Base-by-base conservation (phyloP, 75 land plant species). In the Picea sitchensis region DNA sequence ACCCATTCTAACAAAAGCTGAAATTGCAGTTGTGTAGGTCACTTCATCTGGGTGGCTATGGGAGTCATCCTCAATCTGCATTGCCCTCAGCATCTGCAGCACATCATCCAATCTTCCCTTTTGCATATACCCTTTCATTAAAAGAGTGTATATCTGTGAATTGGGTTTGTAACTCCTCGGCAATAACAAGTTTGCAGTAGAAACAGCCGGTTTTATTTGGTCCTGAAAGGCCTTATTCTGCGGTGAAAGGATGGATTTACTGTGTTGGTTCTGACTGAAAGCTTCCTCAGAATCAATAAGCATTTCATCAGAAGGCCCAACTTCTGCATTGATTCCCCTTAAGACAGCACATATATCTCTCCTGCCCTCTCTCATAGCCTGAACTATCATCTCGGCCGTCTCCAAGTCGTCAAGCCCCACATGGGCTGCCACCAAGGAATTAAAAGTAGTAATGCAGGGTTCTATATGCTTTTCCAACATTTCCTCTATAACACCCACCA, bases 121-220 rank as follows among this genome's bases (percentile, higher is more conserved):
- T 54, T 88, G 84, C 90, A 93, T 94, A 65, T 93, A 97, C 6
- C 99, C 99, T 62, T 97, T 97, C 99, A 97, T 97, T 75, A 97
- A 73, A 4, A 94, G 90, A 0, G 99, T 93, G 80, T 91, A 97
- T 3, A 92, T 90, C 17, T 98, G 83, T 5, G 90, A 79, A 73
- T 95, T 90, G 13, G 99, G 96, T 13, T 75, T 26, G 77, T 81
- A 91, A 31, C 79, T 72, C 80, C 84, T 83, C 0, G 84, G 76
- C 57, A 89, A 76, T 62, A 82, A 77, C 18, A 89, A 86, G 7
- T 83, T 80, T 59, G 80, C 81, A 30, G 6, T 4, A 74, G 57
- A 23, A 14, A 30, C 23, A 47, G 34, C 44, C 76, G 23, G 65
- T 9, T 51, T 51, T 51, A 51, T 51, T 51, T 51, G 56, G 56